These are phyloP conservation scores for Solanum paucissectum DNA, from an alignment of 257 asterid genomes.

Conservation along the genomic window DNA sequence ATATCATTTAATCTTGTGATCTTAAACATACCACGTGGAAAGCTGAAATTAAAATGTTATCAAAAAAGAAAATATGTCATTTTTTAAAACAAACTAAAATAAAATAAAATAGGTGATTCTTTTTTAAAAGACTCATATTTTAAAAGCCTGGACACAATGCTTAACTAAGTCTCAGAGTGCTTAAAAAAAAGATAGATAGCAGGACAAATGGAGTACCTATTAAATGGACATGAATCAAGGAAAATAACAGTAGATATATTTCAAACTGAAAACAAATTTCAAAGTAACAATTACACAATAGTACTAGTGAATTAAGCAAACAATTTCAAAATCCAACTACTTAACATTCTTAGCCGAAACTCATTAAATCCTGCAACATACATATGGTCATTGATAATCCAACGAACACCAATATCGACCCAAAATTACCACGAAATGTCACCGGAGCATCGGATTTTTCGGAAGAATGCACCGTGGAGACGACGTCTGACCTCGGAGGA, in stretches of 20 bases:
- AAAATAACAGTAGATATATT: neutral
- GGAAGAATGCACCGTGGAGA: slow-evolving; percentile 17
- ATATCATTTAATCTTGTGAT: too few relatives aligned
- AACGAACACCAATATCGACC: neutral
- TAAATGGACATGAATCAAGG: neutral
- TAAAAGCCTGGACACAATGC: neutral
- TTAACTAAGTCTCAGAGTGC: neutral
- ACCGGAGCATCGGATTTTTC: slow-evolving; percentile 14
- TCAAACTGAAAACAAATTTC: neutral
- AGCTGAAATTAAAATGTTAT: too few relatives aligned
- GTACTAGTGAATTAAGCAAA: neutral
- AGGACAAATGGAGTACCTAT: neutral
- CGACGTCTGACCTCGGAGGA: slow-evolving; percentile 38
- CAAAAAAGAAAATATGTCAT: neutral
- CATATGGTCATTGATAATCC: neutral
- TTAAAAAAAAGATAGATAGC: neutral
- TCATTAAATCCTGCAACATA: neutral
- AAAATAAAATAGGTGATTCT: too few relatives aligned
- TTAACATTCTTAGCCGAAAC: neutral
- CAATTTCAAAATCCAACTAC: neutral
- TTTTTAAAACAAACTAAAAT: too few relatives aligned
- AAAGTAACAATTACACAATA: neutral
- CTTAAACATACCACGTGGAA: too few relatives aligned
- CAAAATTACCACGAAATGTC: slow-evolving; percentile 8
- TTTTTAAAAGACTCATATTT: neutral